These are phyloP conservation scores for Mycosphaerella arachidis DNA, from an alignment of 2,329 filamentous ascomycete species.

Conservation along the genomic window DNA sequence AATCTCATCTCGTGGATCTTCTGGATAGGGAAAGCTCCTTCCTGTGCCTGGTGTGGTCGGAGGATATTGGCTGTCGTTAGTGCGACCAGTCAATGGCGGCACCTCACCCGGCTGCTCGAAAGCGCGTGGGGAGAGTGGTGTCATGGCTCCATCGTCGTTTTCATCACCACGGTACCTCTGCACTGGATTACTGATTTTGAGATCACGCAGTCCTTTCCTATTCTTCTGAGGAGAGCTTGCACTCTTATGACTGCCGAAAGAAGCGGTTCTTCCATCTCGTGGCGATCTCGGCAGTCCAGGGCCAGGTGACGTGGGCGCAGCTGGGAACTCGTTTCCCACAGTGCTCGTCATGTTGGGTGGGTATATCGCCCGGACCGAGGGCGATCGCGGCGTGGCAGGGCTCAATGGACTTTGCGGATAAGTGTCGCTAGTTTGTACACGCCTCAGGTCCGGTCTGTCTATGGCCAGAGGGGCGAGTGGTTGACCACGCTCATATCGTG, in stretches of 20 bases:
- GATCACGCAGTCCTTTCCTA: constrained; percentile 45
- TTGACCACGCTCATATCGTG: constrained; percentile 4
- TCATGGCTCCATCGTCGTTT: constrained; percentile 45
- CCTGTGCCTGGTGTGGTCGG: constrained; percentile 32
- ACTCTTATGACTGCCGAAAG: constrained; percentile 37
- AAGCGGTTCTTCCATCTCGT: constrained; percentile 33
- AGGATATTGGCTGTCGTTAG: constrained; percentile 26
- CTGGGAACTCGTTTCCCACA: constrained; percentile 21
- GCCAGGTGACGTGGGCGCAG: constrained; percentile 14
- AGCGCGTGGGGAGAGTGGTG: constrained; percentile 53
- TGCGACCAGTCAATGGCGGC: constrained; percentile 42
- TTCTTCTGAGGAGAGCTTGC: constrained; percentile 32
- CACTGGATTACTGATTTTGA: constrained; percentile 56
- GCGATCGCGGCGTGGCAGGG: constrained; percentile 33
- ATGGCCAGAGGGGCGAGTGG: background rate
- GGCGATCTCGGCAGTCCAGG: constrained; percentile 4
- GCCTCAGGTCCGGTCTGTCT: constrained; percentile 2
- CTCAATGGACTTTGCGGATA: constrained; percentile 36
- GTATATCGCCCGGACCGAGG: constrained; percentile 43
- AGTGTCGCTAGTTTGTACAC: constrained; percentile 19
- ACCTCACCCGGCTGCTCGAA: constrained; percentile 52
- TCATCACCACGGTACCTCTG: constrained; percentile 33
- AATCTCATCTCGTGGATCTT: constrained; percentile 22
- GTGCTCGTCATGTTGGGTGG: constrained; percentile 34
- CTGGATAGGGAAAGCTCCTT: constrained; percentile 15